phyloP scores from a whole-genome alignment of 2,329 filamentous ascomycete genomes.

The Cladobotryum protrusum region DNA sequence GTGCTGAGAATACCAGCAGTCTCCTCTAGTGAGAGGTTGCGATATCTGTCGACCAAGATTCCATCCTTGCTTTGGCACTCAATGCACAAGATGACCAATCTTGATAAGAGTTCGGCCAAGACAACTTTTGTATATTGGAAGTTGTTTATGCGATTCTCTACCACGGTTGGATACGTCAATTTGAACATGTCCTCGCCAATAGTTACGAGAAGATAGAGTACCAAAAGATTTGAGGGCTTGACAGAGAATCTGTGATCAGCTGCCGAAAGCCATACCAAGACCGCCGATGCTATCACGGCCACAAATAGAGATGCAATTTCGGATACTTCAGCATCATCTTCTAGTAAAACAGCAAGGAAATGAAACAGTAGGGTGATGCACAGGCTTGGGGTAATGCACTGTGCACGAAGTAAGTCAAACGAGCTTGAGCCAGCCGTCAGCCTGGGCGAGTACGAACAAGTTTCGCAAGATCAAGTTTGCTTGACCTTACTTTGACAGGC shows the following conservation, averaged over 20 bases:
- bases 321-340: neutral
- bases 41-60: neutral
- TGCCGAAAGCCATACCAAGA: slow-evolving; percentile 1
- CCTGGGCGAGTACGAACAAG: neutral
- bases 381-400: slow-evolving; percentile 3
- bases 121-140: neutral
- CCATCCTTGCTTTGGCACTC: slow-evolving; percentile 4
- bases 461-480: slow-evolving; percentile 3
- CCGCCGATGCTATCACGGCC: neutral
- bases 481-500: slow-evolving; percentile 2
- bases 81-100: neutral
- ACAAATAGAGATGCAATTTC: neutral
- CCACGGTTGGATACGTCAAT: neutral
- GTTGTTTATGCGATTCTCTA: too few relatives aligned
- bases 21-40: slow-evolving; percentile 1
- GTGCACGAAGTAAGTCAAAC: neutral
- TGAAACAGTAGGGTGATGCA: neutral
- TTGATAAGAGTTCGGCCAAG: neutral
- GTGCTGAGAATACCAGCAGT: slow-evolving; percentile 1
- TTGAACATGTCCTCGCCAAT: neutral
- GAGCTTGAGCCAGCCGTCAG: neutral
- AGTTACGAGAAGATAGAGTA: slow-evolving; percentile 5
- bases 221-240: neutral
- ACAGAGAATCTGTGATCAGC: slow-evolving; percentile 9
- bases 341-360: neutral